phyloP scores from a whole-genome alignment of 2,329 filamentous ascomycete genomes.

The Tricladium varicosporioides region DNA sequence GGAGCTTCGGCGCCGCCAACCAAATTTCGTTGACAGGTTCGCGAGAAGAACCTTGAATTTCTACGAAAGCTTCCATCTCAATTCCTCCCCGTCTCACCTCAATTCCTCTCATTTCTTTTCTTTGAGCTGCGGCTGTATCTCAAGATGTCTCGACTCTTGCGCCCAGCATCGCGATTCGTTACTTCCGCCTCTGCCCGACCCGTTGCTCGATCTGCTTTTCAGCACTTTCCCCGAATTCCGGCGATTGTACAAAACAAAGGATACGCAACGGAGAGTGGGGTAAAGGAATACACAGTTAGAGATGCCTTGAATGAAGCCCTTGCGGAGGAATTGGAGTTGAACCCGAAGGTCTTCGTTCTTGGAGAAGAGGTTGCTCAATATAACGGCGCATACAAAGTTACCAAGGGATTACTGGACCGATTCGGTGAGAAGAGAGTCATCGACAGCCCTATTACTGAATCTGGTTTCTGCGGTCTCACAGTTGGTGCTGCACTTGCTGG shows the following conservation, averaged over 20 bases:
- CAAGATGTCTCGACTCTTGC: conserved; percentile 54
- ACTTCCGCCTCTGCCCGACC: conserved; percentile 50
- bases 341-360: conserved; percentile 92
- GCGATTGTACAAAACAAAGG: conserved; percentile 33
- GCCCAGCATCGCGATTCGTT: conserved; percentile 61
- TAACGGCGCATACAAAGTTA: conserved; percentile 99
- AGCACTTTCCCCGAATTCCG: conserved; percentile 38
- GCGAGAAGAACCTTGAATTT: conserved; percentile 12
- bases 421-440: conserved; percentile 98
- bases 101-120: conserved; percentile 16
- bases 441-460: conserved; percentile 97
- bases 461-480: conserved; percentile 89
- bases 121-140: conserved; percentile 19
- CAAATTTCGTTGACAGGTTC: conserved; percentile 1
- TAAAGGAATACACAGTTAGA: conserved; percentile 94
- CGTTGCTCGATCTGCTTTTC: conserved; percentile 49
- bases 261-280: conserved; percentile 44
- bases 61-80: conserved; percentile 4
- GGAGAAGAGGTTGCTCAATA: conserved; percentile 99
- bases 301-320: conserved; percentile 98
- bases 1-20: background rate
- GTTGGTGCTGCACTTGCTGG: conserved; percentile 94
- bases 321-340: conserved; percentile 91
- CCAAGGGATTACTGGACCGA: conserved; percentile 92
- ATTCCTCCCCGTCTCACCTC: conserved; percentile 10